A percentile compares a stretch with the other conserved stretches of the same genome.
Evolutionary conservation across 805 yeast genomes (phyloP).

Genomic region (Myxozyma nipponensis): DNA sequence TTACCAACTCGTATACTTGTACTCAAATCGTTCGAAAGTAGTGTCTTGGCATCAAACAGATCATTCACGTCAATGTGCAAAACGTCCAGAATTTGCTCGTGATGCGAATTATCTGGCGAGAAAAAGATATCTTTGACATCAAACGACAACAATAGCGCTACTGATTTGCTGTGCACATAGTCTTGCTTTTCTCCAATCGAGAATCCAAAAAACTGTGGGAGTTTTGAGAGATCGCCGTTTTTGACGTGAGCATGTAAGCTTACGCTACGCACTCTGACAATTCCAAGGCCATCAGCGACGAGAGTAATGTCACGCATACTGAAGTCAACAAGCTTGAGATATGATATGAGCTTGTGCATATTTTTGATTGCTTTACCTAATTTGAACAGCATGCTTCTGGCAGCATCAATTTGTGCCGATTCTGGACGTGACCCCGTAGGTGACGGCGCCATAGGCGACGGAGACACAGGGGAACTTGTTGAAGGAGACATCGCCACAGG

Average conservation of each 20-base stretch:
- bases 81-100: constrained; percentile 20
- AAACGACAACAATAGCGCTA: constrained; percentile 15
- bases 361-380: constrained; percentile 1
- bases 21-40: constrained; percentile 4
- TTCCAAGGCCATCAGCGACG: constrained; percentile 17
- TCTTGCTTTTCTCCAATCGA: background rate
- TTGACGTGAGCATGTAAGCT: constrained; percentile 11
- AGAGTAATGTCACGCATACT: constrained; percentile 15
- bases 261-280: constrained; percentile 15
- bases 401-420: background rate
- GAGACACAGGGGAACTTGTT: background rate
- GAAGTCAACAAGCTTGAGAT: constrained; percentile 10
- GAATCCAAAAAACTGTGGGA: constrained; percentile 6
- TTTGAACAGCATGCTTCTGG: background rate
- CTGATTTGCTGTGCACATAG: background rate
- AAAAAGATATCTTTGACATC: constrained; percentile 20
- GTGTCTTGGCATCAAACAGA: constrained; percentile 3
- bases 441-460: background rate
- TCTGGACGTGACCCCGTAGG: background rate
- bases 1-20: constrained; percentile 20
- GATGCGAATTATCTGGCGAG: constrained; percentile 4
- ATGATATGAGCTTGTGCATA: constrained; percentile 11
- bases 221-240: constrained; percentile 7
- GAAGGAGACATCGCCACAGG: background rate
- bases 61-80: constrained; percentile 20